Evolutionary conservation across 768 basidiomycete genomes (phyloP), one percentile per base, ranked within the genome.

Genomic region (Russula vinacea): DNA sequence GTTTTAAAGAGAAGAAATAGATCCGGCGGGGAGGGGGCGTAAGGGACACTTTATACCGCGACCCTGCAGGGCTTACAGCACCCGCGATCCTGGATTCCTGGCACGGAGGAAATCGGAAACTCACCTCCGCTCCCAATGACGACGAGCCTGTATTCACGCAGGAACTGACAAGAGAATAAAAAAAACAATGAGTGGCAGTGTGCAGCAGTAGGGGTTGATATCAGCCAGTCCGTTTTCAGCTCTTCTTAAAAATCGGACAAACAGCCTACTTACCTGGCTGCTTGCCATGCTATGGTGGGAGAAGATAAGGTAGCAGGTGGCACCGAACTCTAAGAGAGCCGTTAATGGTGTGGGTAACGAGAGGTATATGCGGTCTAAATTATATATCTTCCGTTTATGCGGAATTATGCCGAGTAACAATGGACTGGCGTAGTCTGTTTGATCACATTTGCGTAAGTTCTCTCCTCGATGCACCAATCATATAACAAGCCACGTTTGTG

Each of bases 121-220:
- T 72, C 62, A 90, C 94, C 95, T 83, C 95, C 96, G 72, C 96
- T 94, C 57, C 96, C 96, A 65, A 98, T 94, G 67, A 98, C 96
- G 70, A 98, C 96, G 65, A 98, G 87, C 81, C 96, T 97, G 81
- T 98, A 98, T 75, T 98, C 96, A 70, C 94, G 83, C 77, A 98
- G 79, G 80, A 93, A 93, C 74, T 89, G 87, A 14, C 5, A 17
- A 29, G 3, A n/a, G 10, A 26, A 24, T 1, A 24, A 9, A 11
- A 14, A 11, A 7, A 16, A 4, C 2, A 13, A 4, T 29, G 2
- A 33, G 4, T 7, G 33, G 11, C 13, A 17, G 19, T 32, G 40
- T 29, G 29, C 29, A 10, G 56, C 26, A 13, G 14, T 11, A 22
- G 51, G 16, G 22, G 44, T 45, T 45, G 5, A 19, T 6, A n/a